These are phyloP conservation scores for Blastobotrys ciferrii DNA, from an alignment of 1,139 yeast genomes.

Conservation along the genomic window DNA sequence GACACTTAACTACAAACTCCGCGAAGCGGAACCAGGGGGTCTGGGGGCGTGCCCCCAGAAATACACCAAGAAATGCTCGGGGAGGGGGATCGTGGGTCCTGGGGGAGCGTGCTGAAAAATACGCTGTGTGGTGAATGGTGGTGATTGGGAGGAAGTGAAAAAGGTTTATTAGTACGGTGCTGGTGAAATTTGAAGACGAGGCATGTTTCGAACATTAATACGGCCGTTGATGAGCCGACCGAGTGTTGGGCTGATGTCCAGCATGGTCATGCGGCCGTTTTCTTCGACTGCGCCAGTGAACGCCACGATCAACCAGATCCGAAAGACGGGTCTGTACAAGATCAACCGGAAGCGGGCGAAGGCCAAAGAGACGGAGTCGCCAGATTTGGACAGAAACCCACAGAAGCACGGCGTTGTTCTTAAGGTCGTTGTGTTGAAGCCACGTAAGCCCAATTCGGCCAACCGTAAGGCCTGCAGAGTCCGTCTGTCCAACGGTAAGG, in stretches of 20 bases:
- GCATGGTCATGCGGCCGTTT: slow-evolving; percentile 7
- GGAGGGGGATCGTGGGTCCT: too few relatives aligned
- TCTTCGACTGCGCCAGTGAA: slow-evolving; percentile 18
- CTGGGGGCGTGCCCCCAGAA: too few relatives aligned
- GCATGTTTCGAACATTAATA: slow-evolving; percentile 2
- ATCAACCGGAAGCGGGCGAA: slow-evolving; percentile 35
- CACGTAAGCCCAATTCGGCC: slow-evolving; percentile 98
- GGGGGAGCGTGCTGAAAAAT: too few relatives aligned
- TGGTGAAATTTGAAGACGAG: not conserved
- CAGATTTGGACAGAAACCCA: slow-evolving; percentile 79
- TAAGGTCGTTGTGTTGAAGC: slow-evolving; percentile 90
- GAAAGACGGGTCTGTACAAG: slow-evolving; percentile 35
- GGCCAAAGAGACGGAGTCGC: slow-evolving; percentile 65
- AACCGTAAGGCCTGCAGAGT: slow-evolving; percentile 97
- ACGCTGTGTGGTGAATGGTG: too few relatives aligned
- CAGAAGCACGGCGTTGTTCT: slow-evolving; percentile 92
- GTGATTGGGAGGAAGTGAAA: not conserved
- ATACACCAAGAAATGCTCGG: too few relatives aligned
- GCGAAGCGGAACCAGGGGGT: too few relatives aligned
- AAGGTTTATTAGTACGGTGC: not conserved
- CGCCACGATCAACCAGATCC: slow-evolving; percentile 32
- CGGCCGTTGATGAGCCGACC: slow-evolving; percentile 4
- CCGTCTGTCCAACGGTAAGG: slow-evolving; percentile 83
- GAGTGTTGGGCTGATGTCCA: not conserved
- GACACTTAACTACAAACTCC: too few relatives aligned